These are phyloP conservation scores for Suillus subluteus DNA, from an alignment of 768 basidiomycete genomes.

Conservation along the genomic window DNA sequence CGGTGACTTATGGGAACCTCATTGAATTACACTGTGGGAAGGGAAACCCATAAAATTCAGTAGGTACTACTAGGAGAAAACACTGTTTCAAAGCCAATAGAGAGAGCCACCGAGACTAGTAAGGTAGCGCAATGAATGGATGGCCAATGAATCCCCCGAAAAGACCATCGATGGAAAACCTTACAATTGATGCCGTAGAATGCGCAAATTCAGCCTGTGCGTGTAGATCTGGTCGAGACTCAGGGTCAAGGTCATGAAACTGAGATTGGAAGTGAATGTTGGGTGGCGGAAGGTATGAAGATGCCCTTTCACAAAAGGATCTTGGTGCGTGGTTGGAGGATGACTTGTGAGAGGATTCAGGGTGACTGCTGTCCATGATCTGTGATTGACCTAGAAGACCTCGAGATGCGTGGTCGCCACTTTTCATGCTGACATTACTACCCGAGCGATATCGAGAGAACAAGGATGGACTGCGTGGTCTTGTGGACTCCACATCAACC, in stretches of 20 bases:
- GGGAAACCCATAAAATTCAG: no score
- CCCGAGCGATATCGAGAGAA: conserved; percentile 43
- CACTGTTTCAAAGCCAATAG: no score
- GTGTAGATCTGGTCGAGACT: conserved; percentile 46
- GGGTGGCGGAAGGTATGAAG: conserved; percentile 14
- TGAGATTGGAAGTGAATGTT: conserved; percentile 2
- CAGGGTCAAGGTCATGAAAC: conserved; percentile 34
- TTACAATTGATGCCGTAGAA: conserved; percentile 22
- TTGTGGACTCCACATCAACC: conserved; percentile 48
- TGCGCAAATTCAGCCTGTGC: conserved; percentile 45
- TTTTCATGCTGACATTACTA: conserved; percentile 15
- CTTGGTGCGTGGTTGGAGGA: conserved; percentile 1
- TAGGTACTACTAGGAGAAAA: no score
- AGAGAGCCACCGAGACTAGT: no score
- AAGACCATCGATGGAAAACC: background rate
- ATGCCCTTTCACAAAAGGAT: conserved; percentile 10
- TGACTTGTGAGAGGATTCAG: conserved; percentile 3
- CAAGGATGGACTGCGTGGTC: conserved; percentile 44
- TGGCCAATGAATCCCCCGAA: no score
- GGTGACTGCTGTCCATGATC: conserved; percentile 5
- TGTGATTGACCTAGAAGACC: conserved; percentile 10
- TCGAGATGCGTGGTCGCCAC: conserved; percentile 5
- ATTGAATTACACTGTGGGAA: no score
- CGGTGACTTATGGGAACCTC: no score
- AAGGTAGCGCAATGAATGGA: no score